Evolutionary conservation across 148 eudicot species (phyloP), one percentile per base, ranked within the genome.

Genomic region (Chenopodium berlandieri): DNA sequence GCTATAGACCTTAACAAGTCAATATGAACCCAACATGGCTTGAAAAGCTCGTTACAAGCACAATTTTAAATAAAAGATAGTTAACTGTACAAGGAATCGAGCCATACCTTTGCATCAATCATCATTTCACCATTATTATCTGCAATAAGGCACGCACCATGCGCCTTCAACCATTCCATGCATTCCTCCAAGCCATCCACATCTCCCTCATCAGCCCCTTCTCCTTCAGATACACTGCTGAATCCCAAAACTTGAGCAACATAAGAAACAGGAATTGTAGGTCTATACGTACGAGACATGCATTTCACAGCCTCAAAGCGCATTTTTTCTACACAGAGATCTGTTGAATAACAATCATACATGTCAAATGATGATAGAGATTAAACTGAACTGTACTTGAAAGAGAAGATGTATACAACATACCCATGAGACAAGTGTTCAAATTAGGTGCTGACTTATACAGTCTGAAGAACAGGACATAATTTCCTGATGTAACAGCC

Each of bases 221-320:
- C 95, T 79, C 75, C 77, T 77, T 85, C 79, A 80, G 89, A 84
- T 75, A 73, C 75, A 84, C 80, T 87, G 79, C 78, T 83, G 85
- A 95, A 95, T 73, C 99, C 97, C 84, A 95, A 83, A 74, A 92
- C 88, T 82, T 89, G 91, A 78, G 97, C 91, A 79, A 95, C 84
- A 78, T 91, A 91, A 52, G 88, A 58, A 73, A 92, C 94, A 73
- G 99, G 98, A 71, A 95, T 89, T 44, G 95, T 91, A 60, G 99
- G 99, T 34, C 99, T 98, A 85, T 90, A 93, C 63, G 99, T 94
- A 75, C 94, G 94, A 78, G 94, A 88, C 86, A 95, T 91, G 84
- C 95, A 91, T 86, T 86, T 91, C 84, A 93, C 92, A 77, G 98
- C 99, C 58, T 90, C 89, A 82, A 88, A 95, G 81, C 98, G 91